Percentiles rank a stretch among this genome's conserved stretches.
Conservation (phyloP, 768 basidiomycete species). For the Albatrellus ellisii region DNA sequence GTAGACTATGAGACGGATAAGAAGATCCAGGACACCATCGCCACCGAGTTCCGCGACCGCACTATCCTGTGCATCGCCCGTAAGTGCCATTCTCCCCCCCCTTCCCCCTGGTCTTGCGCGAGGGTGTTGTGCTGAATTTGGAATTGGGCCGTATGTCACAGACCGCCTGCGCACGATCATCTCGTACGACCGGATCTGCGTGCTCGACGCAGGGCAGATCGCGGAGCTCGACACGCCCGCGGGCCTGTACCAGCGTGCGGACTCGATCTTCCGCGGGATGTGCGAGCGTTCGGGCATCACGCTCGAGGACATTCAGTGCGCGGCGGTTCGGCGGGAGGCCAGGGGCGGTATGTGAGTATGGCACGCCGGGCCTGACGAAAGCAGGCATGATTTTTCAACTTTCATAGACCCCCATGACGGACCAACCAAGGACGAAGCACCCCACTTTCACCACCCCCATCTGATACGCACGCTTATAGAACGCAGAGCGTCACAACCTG, state of each 20-base stretch:
- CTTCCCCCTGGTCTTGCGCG: too few species aligned
- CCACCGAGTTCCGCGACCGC: constrained; percentile 68
- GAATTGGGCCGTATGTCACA: constrained; percentile 12
- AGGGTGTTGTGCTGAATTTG: too few species aligned
- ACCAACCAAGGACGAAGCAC: too few species aligned
- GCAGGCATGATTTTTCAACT: too few species aligned
- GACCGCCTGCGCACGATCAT: constrained; percentile 84
- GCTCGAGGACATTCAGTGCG: constrained; percentile 47
- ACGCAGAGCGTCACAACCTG: too few species aligned
- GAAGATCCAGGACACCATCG: constrained; percentile 86
- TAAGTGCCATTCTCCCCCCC: constrained; percentile 24
- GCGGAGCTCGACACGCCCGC: constrained; percentile 79
- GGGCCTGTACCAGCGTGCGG: constrained; percentile 39
- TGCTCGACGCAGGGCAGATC: constrained; percentile 70
- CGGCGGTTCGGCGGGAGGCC: too few species aligned
- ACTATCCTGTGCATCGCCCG: constrained; percentile 84
- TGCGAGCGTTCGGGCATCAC: constrained; percentile 73
- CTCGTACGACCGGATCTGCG: constrained; percentile 79
- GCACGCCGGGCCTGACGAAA: too few species aligned
- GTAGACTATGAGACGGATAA: constrained; percentile 85
- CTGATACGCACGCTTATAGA: too few species aligned
- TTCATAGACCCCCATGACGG: too few species aligned
- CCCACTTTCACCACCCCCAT: too few species aligned
- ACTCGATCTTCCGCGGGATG: constrained; percentile 77
- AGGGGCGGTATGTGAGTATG: too few species aligned